Evolutionary conservation across 352 stramenopile species (phyloP).

Genomic region (Pythium inflatum): DNA sequence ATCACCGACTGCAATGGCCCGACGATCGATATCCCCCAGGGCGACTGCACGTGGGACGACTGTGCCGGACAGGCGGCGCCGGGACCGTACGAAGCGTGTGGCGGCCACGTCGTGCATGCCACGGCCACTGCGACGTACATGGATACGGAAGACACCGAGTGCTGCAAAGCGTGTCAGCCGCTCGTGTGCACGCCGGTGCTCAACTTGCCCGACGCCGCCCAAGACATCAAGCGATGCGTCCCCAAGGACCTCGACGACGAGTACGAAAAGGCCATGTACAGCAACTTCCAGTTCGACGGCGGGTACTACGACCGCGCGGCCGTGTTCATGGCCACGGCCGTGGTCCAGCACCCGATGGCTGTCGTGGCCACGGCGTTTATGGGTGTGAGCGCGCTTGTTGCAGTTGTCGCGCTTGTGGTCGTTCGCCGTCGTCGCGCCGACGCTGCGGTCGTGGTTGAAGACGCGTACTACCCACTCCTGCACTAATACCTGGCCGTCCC

Average conservation of each 20-base stretch:
- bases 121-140: constrained; percentile 33
- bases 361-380: constrained; percentile 40
- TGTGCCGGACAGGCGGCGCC: constrained; percentile 36
- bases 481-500: no score
- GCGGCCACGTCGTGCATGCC: constrained; percentile 42
- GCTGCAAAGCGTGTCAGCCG: constrained; percentile 53
- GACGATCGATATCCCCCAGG: constrained; percentile 47
- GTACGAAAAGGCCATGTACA: constrained; percentile 34
- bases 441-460: constrained; percentile 35
- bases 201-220: constrained; percentile 36
- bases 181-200: constrained; percentile 50
- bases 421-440: constrained; percentile 42
- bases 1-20: constrained; percentile 66
- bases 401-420: constrained; percentile 57
- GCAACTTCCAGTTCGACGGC: constrained; percentile 17
- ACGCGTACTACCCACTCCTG: constrained; percentile 69
- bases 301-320: constrained; percentile 24
- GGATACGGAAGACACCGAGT: constrained; percentile 38
- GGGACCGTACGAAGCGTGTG: constrained; percentile 57
- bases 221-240: constrained; percentile 68
- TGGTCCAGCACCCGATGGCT: constrained; percentile 34
- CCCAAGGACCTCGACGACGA: constrained; percentile 16
- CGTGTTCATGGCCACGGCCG: constrained; percentile 33
- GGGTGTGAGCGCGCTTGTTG: constrained; percentile 44
- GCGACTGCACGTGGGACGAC: constrained; percentile 47